A percentile compares a stretch with the other conserved stretches of the same genome.
Conservation (phyloP, 78 protist species). For the Corallochytrium limacisporum region DNA sequence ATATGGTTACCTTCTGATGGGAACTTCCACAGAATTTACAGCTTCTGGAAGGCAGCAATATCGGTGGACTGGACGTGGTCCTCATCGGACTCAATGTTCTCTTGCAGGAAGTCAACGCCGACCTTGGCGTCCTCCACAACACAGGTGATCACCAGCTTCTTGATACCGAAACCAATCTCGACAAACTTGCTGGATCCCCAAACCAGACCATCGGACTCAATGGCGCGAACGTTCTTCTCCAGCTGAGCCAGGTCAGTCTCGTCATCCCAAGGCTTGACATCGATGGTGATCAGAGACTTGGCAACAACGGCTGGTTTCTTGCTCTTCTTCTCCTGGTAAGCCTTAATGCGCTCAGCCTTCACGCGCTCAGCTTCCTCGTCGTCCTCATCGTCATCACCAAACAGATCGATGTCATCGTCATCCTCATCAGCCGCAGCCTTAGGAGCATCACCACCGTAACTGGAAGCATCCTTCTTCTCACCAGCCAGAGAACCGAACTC, state of each 20-base stretch:
- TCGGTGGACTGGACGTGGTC: neutral
- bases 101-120: neutral
- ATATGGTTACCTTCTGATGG: no score
- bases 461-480: no score
- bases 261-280: slow-evolving; percentile 82
- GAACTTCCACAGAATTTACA: no score
- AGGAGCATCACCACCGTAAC: no score
- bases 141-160: slow-evolving; percentile 58
- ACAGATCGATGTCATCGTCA: neutral
- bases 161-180: slow-evolving; percentile 76
- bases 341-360: neutral
- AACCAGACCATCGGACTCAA: slow-evolving; percentile 63
- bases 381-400: neutral
- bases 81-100: neutral
- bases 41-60: neutral
- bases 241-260: slow-evolving; percentile 55
- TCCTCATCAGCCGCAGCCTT: no score
- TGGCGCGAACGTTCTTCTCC: slow-evolving; percentile 22
- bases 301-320: neutral
- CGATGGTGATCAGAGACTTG: slow-evolving; percentile 57
- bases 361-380: neutral
- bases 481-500: no score
- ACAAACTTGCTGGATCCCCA: slow-evolving; percentile 66
- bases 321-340: neutral
- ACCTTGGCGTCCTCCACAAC: slow-evolving; percentile 60